Conservation (phyloP, 768 basidiomycete genomes). For the Boletus speciosus region DNA sequence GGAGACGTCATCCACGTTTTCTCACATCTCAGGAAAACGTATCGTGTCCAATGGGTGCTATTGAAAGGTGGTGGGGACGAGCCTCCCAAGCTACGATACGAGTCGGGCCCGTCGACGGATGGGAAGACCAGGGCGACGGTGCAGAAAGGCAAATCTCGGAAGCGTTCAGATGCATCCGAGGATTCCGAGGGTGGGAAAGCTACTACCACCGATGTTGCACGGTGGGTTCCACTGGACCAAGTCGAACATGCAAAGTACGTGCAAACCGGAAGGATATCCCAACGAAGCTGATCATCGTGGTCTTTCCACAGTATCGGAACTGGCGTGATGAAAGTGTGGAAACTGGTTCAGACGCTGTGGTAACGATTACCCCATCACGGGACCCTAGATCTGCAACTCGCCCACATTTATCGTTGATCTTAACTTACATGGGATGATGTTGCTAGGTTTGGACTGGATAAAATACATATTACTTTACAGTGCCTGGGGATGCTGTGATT, state of each 20-base stretch:
- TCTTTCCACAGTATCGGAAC: constrained; percentile 57
- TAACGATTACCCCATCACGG: background rate
- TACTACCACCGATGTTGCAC: constrained; percentile 21
- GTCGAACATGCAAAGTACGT: constrained; percentile 63
- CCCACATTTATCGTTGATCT: background rate
- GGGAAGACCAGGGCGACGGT: constrained; percentile 3
- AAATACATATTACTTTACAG: background rate
- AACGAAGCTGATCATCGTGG: background rate
- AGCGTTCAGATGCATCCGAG: constrained; percentile 7
- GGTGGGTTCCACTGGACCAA: constrained; percentile 54
- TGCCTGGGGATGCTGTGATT: background rate
- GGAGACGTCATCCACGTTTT: constrained; percentile 80
- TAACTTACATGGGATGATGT: background rate
- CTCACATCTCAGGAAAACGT: constrained; percentile 88
- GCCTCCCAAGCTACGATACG: constrained; percentile 35
- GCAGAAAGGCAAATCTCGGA: constrained; percentile 12
- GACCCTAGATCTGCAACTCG: background rate
- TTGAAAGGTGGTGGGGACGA: constrained; percentile 51
- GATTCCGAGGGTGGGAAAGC: constrained; percentile 9
- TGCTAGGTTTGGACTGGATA: background rate
- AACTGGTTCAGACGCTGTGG: constrained; percentile 40
- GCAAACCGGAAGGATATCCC: background rate
- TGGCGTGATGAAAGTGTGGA: constrained; percentile 75
- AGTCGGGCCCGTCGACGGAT: constrained; percentile 2
- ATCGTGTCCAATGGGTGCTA: constrained; percentile 68